phyloP scores from a whole-genome alignment of 306 rosid genomes.

The Castanospermum australe region DNA sequence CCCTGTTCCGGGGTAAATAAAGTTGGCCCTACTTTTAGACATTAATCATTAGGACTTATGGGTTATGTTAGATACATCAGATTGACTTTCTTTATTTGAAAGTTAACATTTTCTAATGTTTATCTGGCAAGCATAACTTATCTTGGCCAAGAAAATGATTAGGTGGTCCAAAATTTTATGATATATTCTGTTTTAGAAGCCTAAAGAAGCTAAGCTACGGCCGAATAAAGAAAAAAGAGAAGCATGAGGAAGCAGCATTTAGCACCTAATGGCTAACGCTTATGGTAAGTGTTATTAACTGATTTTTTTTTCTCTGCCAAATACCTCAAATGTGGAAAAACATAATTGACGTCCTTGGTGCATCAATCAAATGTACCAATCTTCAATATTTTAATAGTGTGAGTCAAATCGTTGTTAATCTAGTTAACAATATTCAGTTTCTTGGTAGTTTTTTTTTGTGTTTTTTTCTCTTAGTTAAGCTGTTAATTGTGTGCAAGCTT shows the following conservation, averaged over 20 bases:
- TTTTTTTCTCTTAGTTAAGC: slow-evolving; percentile 27
- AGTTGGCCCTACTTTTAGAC: slow-evolving; percentile 27
- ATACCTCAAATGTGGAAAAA: not conserved
- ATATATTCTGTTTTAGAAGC: not conserved
- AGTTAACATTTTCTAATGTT: not conserved
- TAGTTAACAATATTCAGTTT: slow-evolving; percentile 4
- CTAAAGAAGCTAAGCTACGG: not conserved
- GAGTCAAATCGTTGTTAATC: not conserved
- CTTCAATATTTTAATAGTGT: not conserved
- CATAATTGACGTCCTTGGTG: not conserved
- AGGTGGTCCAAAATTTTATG: not conserved
- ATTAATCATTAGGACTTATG: slow-evolving; percentile 8
- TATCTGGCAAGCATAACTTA: slow-evolving; percentile 29
- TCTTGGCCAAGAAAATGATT: slow-evolving; percentile 19
- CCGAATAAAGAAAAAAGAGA: not conserved
- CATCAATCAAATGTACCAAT: not conserved
- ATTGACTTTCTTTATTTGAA: slow-evolving; percentile 7
- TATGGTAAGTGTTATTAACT: not conserved
- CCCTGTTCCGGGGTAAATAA: not conserved
- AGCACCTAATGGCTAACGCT: not conserved
- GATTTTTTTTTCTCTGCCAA: not conserved
- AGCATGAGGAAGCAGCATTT: not conserved
- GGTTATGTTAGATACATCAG: slow-evolving; percentile 18
- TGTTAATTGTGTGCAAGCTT: not conserved
- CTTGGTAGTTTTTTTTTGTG: not conserved